Evolutionary conservation across 176 grass and related monocot species (phyloP).

Genomic region (Puya raimondii): DNA sequence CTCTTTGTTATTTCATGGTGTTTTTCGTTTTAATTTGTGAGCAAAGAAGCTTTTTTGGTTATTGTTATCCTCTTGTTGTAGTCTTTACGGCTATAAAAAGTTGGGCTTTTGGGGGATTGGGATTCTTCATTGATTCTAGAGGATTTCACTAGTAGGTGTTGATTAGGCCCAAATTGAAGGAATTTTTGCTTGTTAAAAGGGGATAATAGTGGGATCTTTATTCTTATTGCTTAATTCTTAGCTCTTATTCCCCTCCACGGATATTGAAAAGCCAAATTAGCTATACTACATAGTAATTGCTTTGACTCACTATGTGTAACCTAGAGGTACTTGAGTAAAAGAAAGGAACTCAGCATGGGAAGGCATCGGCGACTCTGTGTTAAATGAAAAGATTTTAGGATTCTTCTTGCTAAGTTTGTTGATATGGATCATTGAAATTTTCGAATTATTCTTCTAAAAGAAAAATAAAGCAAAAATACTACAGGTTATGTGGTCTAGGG

Average conservation of each 20-base stretch:
- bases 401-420: too few species aligned
- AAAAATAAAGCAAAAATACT: too few species aligned
- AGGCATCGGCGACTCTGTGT: too few species aligned
- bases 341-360: too few species aligned
- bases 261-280: background rate
- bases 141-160: background rate
- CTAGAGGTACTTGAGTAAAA: background rate
- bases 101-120: background rate
- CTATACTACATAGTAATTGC: background rate
- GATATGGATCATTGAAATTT: too few species aligned
- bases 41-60: background rate
- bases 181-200: background rate
- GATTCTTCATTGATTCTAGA: background rate
- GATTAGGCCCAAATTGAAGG: background rate
- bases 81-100: background rate
- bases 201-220: background rate
- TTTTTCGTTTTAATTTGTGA: background rate
- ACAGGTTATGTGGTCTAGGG: too few species aligned
- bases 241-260: background rate
- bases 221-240: background rate
- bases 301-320: background rate
- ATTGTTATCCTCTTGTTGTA: background rate
- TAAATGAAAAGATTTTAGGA: too few species aligned
- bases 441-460: too few species aligned
- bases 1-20: background rate